phyloP scores from a whole-genome alignment of 1,139 yeast genomes.

The Scheffersomyces titani region DNA sequence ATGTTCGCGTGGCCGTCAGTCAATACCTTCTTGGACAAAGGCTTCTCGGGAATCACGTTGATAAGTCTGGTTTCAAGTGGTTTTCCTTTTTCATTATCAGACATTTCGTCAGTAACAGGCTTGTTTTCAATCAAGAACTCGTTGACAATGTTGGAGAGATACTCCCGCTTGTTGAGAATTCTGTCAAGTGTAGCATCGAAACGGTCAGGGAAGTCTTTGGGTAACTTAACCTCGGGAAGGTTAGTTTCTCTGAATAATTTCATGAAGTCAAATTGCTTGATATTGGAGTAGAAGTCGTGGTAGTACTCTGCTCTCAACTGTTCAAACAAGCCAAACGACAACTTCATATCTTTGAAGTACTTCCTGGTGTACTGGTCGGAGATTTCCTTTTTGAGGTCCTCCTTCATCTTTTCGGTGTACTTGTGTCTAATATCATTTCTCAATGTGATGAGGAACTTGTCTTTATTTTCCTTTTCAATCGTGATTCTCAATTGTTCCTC shows the following conservation, averaged over 20 bases:
- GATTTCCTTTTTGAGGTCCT: constrained; percentile 17
- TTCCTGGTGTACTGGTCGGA: constrained; percentile 20
- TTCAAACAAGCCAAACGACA: constrained; percentile 21
- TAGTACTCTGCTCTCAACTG: constrained; percentile 23
- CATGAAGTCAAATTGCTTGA: constrained; percentile 14
- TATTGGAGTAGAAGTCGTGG: constrained; percentile 13
- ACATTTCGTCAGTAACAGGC: constrained; percentile 22
- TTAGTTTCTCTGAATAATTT: neutral
- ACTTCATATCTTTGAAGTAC: constrained; percentile 16
- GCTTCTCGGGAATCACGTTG: constrained; percentile 12
- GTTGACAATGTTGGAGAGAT: neutral
- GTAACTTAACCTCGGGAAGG: neutral
- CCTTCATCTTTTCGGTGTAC: constrained; percentile 15
- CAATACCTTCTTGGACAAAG: constrained; percentile 18
- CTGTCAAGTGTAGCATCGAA: neutral
- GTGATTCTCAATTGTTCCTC: constrained; percentile 15
- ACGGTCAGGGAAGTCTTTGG: neutral
- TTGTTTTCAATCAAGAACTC: constrained; percentile 16
- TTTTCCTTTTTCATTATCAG: constrained; percentile 22
- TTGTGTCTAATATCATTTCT: constrained; percentile 9
- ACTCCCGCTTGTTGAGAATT: neutral
- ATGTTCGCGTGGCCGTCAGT: constrained; percentile 20
- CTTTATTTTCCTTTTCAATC: constrained; percentile 12
- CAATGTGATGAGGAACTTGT: constrained; percentile 15
- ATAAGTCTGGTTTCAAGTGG: neutral